Evolutionary conservation across 2,329 filamentous ascomycete genomes (phyloP).

Genomic region (Aureobasidium sp.): DNA sequence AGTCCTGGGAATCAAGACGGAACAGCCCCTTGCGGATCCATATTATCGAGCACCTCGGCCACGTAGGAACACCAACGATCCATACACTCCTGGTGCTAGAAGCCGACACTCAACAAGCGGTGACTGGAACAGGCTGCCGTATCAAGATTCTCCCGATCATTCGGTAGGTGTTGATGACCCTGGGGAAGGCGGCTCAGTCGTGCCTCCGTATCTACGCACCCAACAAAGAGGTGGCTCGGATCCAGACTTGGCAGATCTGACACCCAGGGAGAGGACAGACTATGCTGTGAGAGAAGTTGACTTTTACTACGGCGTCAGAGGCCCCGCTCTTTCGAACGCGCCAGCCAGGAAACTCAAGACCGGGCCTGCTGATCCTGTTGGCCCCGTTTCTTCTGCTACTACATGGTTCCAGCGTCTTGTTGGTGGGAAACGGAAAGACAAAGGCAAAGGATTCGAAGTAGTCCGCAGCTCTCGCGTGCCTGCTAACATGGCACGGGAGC

Average conservation of each 20-base stretch:
- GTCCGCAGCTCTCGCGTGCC: conserved; percentile 84
- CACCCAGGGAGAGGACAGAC: conserved; percentile 55
- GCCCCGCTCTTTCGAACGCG: conserved; percentile 65
- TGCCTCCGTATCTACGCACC: conserved; percentile 45
- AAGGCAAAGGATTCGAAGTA: conserved; percentile 93
- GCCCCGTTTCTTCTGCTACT: conserved; percentile 77
- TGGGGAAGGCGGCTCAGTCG: conserved; percentile 38
- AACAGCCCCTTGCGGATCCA: conserved; percentile 48
- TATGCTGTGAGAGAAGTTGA: conserved; percentile 93
- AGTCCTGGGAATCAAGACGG: conserved; percentile 33
- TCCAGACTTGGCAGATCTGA: conserved; percentile 41
- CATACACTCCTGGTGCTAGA: conserved; percentile 32
- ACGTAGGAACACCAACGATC: conserved; percentile 54
- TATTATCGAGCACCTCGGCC: conserved; percentile 82
- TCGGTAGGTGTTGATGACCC: conserved; percentile 23
- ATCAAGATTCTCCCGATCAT: conserved; percentile 34
- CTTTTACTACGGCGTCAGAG: conserved; percentile 90
- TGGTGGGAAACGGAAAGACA: conserved; percentile 82
- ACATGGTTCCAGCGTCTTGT: conserved; percentile 80
- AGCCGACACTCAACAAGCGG: conserved; percentile 34
- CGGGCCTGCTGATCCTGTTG: conserved; percentile 87
- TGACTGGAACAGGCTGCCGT: conserved; percentile 38
- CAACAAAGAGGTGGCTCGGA: conserved; percentile 41
- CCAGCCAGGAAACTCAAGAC: conserved; percentile 82
- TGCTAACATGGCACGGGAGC: conserved; percentile 52